Conservation (phyloP, 1,284 basidiomycete species). For the Puccinia triticina region DNA sequence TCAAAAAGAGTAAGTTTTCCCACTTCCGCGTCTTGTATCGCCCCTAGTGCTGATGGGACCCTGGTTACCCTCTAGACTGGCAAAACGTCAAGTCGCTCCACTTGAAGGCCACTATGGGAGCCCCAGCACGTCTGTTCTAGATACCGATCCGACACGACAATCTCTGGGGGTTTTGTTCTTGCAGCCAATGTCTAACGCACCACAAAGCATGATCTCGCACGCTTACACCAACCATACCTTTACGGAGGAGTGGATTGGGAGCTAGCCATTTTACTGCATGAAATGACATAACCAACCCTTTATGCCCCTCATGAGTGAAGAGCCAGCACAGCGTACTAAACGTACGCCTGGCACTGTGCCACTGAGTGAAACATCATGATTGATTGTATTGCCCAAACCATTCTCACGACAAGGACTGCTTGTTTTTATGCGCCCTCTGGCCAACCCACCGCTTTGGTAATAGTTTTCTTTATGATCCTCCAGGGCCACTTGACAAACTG, state of each 20-base stretch:
- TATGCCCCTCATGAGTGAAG: background rate
- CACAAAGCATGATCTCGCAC: constrained; percentile 78
- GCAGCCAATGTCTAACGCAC: constrained; percentile 65
- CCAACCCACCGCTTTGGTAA: too few relatives aligned
- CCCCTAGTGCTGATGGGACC: background rate
- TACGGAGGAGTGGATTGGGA: constrained; percentile 77
- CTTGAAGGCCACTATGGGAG: constrained; percentile 99
- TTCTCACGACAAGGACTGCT: too few relatives aligned
- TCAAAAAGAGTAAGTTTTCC: constrained; percentile 86
- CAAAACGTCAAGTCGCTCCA: constrained; percentile 99
- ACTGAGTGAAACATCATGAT: too few relatives aligned
- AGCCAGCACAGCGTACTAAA: background rate
- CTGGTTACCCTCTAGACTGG: constrained; percentile 65
- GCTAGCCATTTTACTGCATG: constrained; percentile 64
- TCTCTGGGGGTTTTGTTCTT: constrained; percentile 17
- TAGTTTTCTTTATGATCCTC: too few relatives aligned
- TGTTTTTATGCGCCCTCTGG: too few relatives aligned
- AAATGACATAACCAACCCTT: constrained; percentile 1
- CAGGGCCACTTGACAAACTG: too few relatives aligned
- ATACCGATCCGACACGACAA: constrained; percentile 42
- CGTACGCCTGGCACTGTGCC: too few relatives aligned
- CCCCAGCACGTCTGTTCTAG: constrained; percentile 91
- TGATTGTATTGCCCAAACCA: too few relatives aligned
- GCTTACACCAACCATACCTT: constrained; percentile 81
- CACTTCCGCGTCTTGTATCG: background rate